phyloP scores from a whole-genome alignment of 139 green algal genomes.

The Tetraselmis chui region DNA sequence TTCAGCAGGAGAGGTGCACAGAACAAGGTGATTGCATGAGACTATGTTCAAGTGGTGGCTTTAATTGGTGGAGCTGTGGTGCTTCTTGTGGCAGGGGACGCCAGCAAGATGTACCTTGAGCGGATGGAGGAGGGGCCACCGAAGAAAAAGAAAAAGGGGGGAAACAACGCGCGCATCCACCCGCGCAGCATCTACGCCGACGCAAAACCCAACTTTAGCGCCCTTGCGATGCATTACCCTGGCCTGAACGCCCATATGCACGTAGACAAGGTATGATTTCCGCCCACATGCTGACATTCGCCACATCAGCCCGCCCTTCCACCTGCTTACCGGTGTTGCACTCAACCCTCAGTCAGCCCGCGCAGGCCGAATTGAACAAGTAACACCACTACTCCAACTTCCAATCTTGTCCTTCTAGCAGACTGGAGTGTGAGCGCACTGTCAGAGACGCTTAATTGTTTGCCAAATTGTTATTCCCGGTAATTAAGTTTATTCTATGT shows the following conservation, averaged over 20 bases:
- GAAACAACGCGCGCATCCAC: slow-evolving; percentile 48
- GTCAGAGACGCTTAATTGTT: too few species aligned
- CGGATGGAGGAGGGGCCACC: background rate
- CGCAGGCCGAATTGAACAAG: too few species aligned
- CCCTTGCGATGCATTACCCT: slow-evolving; percentile 47
- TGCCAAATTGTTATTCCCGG: too few species aligned
- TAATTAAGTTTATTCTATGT: too few species aligned
- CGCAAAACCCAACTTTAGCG: slow-evolving; percentile 68
- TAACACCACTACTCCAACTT: too few species aligned
- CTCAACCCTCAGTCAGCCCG: background rate
- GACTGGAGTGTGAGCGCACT: too few species aligned
- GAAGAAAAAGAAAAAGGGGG: background rate
- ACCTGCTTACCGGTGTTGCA: background rate
- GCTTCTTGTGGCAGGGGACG: too few species aligned
- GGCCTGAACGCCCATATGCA: slow-evolving; percentile 38
- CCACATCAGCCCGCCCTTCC: slow-evolving; percentile 3
- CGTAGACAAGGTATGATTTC: background rate
- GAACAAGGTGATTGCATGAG: too few species aligned
- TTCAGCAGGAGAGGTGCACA: too few species aligned
- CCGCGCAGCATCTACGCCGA: slow-evolving; percentile 54
- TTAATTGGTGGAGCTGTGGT: too few species aligned
- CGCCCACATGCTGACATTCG: background rate
- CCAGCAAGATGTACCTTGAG: background rate
- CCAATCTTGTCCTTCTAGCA: too few species aligned
- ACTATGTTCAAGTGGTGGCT: too few species aligned